Conservation (phyloP, 257 asterid species). For the Ballota nigra region DNA sequence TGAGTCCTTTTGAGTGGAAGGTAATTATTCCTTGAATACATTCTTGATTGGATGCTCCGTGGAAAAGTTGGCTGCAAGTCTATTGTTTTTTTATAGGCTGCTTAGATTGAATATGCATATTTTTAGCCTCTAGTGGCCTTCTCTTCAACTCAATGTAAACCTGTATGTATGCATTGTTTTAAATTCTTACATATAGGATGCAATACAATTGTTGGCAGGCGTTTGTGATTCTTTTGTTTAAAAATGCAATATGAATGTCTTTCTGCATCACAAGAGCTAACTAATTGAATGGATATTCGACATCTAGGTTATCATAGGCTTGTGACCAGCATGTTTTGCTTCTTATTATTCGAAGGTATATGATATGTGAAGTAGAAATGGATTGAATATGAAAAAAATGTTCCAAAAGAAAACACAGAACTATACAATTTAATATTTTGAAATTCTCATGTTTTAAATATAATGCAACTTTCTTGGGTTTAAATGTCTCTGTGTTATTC, state of each 20-base stretch:
- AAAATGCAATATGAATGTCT: neutral
- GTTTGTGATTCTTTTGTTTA: neutral
- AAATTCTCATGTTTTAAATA: constrained; percentile 2
- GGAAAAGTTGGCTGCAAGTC: neutral
- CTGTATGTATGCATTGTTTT: neutral
- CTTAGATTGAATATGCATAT: neutral
- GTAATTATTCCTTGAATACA: neutral
- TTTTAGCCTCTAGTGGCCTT: neutral
- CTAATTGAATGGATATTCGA: neutral
- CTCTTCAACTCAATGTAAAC: neutral
- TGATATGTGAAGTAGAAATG: neutral
- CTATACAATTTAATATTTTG: neutral
- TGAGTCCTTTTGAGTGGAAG: neutral
- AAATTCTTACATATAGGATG: neutral
- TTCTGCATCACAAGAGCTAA: neutral
- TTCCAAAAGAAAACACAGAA: neutral
- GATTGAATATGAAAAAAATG: neutral
- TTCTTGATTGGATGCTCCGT: constrained; percentile 1
- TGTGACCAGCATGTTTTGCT: neutral
- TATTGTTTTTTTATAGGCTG: neutral
- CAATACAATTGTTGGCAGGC: neutral
- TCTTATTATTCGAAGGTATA: neutral
- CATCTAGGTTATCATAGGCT: neutral
- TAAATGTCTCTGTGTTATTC: constrained; percentile 17
- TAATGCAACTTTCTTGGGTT: constrained; percentile 5